Evolutionary conservation across 805 yeast species (phyloP), one percentile per base, ranked within the genome.

Genomic region (Henningerozyma blattae): DNA sequence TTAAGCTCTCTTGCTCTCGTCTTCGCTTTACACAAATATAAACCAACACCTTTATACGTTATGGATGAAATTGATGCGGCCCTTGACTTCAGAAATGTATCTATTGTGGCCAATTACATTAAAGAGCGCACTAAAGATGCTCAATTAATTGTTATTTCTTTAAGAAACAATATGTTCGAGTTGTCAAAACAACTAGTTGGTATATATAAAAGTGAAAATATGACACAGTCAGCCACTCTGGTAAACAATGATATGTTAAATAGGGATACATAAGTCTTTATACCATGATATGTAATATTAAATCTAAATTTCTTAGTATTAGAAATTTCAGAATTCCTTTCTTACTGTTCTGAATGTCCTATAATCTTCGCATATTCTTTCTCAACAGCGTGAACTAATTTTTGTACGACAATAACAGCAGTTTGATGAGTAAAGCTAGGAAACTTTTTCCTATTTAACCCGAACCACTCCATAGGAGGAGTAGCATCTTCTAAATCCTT

Each of bases 31-130:
- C 98, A 91, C 56, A 81, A 83, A 45, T 91, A 85, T 57, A 91
- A 85, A 54, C 98, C 98, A 1, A 91, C 98, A 0, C 98, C 98
- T 5, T 61, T 91, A 32, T 91, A 91, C 54, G 97, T 91, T 25
- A 91, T 91, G 98, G 98, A 91, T 62, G 98, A 91, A 61, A 91
- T 91, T 46, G 98, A 91, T 62, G 98, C 99, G 1, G 99, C 99
- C 2, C 68, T 91, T 43, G 99, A 91, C 62, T 91, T 91, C 61
- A 67, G 96, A 54, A 91, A 91, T 48, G 98, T 91, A 22, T 85
- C 95, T 10, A 91, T 91, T 59, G 95, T 91, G 33, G 99, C 98
- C 3, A 89, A 87, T 50, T 93, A 91, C 54, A 91, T 91, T 54
- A 87, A 86, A 51, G 95, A 87, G 48, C 68, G 96, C 33, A 93